phyloP scores from a whole-genome alignment of 2,329 filamentous ascomycete genomes.

The Alternaria burnsii region DNA sequence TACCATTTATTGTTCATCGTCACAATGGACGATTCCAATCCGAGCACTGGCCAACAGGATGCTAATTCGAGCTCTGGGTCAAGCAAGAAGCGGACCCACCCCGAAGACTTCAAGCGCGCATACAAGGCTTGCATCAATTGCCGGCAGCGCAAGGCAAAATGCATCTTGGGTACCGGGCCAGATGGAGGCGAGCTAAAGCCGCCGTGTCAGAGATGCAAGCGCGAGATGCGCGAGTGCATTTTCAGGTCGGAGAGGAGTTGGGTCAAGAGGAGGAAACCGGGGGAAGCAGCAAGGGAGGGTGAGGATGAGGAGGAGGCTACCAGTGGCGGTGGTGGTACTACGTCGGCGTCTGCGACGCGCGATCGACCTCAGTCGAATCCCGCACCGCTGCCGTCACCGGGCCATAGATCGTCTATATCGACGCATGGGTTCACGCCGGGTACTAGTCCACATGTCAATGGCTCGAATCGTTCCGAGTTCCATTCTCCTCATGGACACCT shows the following conservation, averaged over 20 bases:
- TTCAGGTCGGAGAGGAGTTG: slow-evolving; percentile 53
- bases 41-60: slow-evolving; percentile 27
- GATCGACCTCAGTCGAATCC: slow-evolving; percentile 18
- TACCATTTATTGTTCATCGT: slow-evolving; percentile 14
- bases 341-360: neutral
- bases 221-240: slow-evolving; percentile 61
- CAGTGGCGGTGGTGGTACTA: neutral
- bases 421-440: slow-evolving; percentile 35
- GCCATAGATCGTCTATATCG: slow-evolving; percentile 37
- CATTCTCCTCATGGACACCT: slow-evolving; percentile 42
- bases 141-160: slow-evolving; percentile 62
- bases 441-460: slow-evolving; percentile 37
- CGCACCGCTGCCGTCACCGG: slow-evolving; percentile 27
- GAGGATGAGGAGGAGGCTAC: slow-evolving; percentile 30
- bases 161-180: slow-evolving; percentile 56
- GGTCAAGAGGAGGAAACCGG: slow-evolving; percentile 50
- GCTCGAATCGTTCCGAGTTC: slow-evolving; percentile 36
- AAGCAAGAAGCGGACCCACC: slow-evolving; percentile 47
- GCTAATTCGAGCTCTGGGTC: slow-evolving; percentile 18
- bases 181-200: slow-evolving; percentile 53
- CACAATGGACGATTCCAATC: slow-evolving; percentile 26
- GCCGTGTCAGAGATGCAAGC: slow-evolving; percentile 59
- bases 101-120: slow-evolving; percentile 60
- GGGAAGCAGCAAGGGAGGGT: slow-evolving; percentile 34
- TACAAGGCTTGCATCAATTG: slow-evolving; percentile 65